Conservation (phyloP, 345 rosid species). For the Arabidopsis thaliana region TAIR10.1 NC_003070.9:29275001-29275500, state of each 20-base stretch:
- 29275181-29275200: slow-evolving; percentile 9
- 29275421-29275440: slow-evolving; percentile 8
- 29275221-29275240: slow-evolving; percentile 12
- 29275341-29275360: background rate
- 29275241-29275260: background rate
- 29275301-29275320: slow-evolving; percentile 34
- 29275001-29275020: background rate
- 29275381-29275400: slow-evolving; percentile 35
- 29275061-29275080: background rate
- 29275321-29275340: background rate
- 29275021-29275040: background rate
- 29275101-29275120: background rate
- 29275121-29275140: background rate
- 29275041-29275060: background rate
- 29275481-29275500: background rate
- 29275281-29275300: slow-evolving; percentile 27
- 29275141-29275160: background rate
- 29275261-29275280: slow-evolving; percentile 13
- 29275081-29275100: background rate
- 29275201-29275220: slow-evolving; percentile 4
- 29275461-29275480: background rate
- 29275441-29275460: background rate
- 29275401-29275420: slow-evolving; percentile 3
- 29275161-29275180: background rate
- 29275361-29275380: slow-evolving; percentile 31